Base-by-base conservation (phyloP, 2,329 filamentous ascomycete species). In the Epichloe coenophiala region DNA sequence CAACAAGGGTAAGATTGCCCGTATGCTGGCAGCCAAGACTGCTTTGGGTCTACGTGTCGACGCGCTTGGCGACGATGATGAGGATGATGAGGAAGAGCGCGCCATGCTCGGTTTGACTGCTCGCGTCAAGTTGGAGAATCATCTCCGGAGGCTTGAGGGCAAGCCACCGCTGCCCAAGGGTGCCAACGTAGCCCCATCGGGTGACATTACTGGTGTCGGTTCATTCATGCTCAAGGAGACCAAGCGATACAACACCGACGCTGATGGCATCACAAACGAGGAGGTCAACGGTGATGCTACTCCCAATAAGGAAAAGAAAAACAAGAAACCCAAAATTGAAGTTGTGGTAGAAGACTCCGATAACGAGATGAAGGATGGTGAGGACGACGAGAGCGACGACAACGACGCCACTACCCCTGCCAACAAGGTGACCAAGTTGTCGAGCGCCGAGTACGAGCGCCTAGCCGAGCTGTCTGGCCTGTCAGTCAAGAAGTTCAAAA, bases 1-100 rank as follows among this genome's bases (percentile, higher is more conserved):
- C 75, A 97, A 97, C 77, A 98, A 98, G 83, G 93, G 93, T 61
- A 98, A 98, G 77, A 95, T 98, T 64, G 93, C 93, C 41, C 88
- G 93, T 78, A 89, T 95, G 76, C 79, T 98, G 54, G 86, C 93
- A 46, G 86, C 91, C 59, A 97, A 97, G 77, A 83, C 91, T 45
- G 88, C 93, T 27, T 80, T 98, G 47, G 90, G 90, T 75, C 76
- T 96, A 46, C 89, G 93, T 71, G 86, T 95, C 47, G 93, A 98
- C 68, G 88, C 93, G 31, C 81, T 75, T 23, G 69, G 63, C 48
- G 63, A 67, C 17, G 63, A 79, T 55, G 77, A 78, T 45, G 80
- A 84, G 51, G 81, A 85, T 23, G 87, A 91, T 31, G 93, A 98
- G 59, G 91, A 98, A 66, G 88, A 95, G 67, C 88, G 89, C 64